Conservation (phyloP, 2,329 filamentous ascomycete species). For the Thielaviopsis euricoi region DNA sequence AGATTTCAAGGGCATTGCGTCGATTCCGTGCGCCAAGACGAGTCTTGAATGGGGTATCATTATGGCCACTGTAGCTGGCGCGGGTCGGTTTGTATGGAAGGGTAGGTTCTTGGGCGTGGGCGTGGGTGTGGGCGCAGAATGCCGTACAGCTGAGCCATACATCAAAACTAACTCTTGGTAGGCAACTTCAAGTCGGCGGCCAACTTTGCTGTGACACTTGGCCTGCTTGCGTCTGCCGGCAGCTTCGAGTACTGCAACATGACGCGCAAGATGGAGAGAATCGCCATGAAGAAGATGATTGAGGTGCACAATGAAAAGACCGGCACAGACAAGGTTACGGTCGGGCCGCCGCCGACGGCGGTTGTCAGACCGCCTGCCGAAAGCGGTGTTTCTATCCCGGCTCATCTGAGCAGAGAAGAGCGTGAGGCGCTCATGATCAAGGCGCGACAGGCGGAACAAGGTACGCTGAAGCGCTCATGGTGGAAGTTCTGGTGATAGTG, state of each 20-base stretch:
- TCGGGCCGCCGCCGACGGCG: slow-evolving; percentile 4
- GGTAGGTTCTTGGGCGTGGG: slow-evolving; percentile 46
- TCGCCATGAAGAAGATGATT: slow-evolving; percentile 71
- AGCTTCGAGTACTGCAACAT: slow-evolving; percentile 78
- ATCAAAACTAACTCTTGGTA: slow-evolving; percentile 16
- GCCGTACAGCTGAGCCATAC: background rate
- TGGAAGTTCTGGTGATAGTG: slow-evolving; percentile 30
- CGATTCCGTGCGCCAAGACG: slow-evolving; percentile 70
- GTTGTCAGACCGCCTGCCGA: background rate
- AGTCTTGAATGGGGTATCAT: slow-evolving; percentile 72
- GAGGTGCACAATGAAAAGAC: slow-evolving; percentile 44
- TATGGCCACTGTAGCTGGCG: slow-evolving; percentile 59
- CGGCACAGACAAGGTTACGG: slow-evolving; percentile 23
- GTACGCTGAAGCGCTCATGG: slow-evolving; percentile 11
- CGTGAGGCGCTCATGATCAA: slow-evolving; percentile 12
- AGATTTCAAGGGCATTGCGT: slow-evolving; percentile 58
- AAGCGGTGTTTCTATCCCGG: slow-evolving; percentile 1
- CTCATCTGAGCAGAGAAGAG: slow-evolving; percentile 3
- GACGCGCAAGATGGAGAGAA: slow-evolving; percentile 54
- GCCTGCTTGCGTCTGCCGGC: slow-evolving; percentile 49
- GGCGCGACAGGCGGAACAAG: slow-evolving; percentile 19
- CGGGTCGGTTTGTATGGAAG: slow-evolving; percentile 55
- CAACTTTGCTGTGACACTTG: slow-evolving; percentile 75
- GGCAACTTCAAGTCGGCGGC: slow-evolving; percentile 49
- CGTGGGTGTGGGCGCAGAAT: no score